Evolutionary conservation across 2,329 filamentous ascomycete genomes (phyloP).

Genomic region (Alternaria sp.): DNA sequence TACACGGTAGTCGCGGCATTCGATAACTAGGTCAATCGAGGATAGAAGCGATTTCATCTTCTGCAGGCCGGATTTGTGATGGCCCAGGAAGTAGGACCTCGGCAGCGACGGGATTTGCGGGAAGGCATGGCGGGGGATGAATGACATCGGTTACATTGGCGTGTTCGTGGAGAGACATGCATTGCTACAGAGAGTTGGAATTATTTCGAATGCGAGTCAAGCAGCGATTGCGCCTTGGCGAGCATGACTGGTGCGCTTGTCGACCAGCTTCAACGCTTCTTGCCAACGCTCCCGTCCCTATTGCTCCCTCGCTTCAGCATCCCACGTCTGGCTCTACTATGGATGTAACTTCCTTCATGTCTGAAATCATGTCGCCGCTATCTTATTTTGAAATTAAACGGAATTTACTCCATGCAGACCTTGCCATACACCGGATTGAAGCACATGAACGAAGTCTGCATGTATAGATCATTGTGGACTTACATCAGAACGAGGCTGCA

Average conservation of each 20-base stretch:
- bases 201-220: slow-evolving; percentile 20
- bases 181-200: neutral
- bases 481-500: neutral
- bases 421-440: no score
- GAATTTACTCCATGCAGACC: no score
- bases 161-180: neutral
- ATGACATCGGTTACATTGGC: slow-evolving; percentile 43
- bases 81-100: slow-evolving; percentile 92
- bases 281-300: neutral
- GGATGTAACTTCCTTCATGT: neutral
- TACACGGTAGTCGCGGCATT: slow-evolving; percentile 92
- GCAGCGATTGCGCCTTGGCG: neutral
- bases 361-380: neutral
- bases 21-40: slow-evolving; percentile 85
- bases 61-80: slow-evolving; percentile 81
- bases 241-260: slow-evolving; percentile 5
- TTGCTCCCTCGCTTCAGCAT: neutral
- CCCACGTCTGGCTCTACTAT: accelerated
- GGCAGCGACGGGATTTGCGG: slow-evolving; percentile 77
- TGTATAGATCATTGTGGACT: no score
- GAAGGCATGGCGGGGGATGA: slow-evolving; percentile 78
- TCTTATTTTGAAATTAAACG: neutral
- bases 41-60: slow-evolving; percentile 84
- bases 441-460: no score
- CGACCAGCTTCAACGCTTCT: neutral